Conservation (phyloP, 1,284 basidiomycete genomes). For the Ustilago bromivora region DNA sequence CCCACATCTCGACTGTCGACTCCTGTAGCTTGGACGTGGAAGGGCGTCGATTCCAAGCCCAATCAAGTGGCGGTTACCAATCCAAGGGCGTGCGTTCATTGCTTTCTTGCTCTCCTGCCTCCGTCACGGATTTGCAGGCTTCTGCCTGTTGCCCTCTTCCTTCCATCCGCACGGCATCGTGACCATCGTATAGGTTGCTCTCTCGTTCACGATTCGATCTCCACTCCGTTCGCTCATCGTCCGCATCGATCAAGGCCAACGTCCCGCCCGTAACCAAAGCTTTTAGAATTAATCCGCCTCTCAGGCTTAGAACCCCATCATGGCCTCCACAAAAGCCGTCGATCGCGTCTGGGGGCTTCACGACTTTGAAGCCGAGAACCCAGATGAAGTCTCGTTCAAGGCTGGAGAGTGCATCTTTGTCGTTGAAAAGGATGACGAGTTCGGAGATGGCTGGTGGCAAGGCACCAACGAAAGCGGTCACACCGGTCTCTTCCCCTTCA, state of each 20-base stretch:
- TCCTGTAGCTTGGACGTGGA: no score
- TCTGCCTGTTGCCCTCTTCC: no score
- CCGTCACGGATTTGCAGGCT: not conserved
- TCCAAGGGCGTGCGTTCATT: not conserved
- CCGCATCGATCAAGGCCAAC: no score
- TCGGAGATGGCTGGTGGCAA: conserved; percentile 99
- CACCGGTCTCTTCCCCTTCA: conserved; percentile 88
- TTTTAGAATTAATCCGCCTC: not conserved
- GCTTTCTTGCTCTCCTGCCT: not conserved
- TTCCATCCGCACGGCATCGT: not conserved
- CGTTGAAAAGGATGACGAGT: conserved; percentile 91
- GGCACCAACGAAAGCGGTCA: conserved; percentile 86
- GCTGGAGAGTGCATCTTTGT: conserved; percentile 89
- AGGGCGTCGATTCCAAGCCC: not conserved
- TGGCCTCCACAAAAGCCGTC: conserved; percentile 44
- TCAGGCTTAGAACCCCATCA: conserved; percentile 6
- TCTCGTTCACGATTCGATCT: not conserved
- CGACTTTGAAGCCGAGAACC: conserved; percentile 89
- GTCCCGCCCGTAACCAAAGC: no score
- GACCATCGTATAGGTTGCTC: not conserved
- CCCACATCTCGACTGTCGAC: no score
- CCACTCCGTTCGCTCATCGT: not conserved
- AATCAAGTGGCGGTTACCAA: not conserved
- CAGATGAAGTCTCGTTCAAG: conserved; percentile 89
- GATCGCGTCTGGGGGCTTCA: conserved; percentile 76